These are phyloP conservation scores for Grammothele lineata DNA, from an alignment of 768 basidiomycete species.

Conservation along the genomic window DNA sequence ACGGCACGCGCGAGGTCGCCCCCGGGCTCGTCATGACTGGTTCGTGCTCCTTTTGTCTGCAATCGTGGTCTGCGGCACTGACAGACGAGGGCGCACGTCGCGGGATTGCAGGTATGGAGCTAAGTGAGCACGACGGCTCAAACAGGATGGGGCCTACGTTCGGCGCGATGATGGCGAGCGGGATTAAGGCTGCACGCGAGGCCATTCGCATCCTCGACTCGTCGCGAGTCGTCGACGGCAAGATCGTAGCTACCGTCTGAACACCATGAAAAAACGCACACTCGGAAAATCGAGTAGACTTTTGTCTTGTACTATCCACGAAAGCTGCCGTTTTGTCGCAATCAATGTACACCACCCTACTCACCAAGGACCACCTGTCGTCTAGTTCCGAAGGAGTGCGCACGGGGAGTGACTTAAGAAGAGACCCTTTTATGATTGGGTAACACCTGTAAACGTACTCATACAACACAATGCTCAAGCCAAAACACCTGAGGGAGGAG, in stretches of 20 bases:
- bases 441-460: too few species aligned
- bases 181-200: conserved; percentile 44
- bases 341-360: too few species aligned
- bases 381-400: too few species aligned
- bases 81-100: not conserved
- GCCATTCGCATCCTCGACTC: conserved; percentile 32
- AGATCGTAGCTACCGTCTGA: too few species aligned
- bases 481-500: not conserved
- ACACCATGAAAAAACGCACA: too few species aligned
- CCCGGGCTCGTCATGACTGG: conserved; percentile 75
- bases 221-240: conserved; percentile 33
- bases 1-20: conserved; percentile 69
- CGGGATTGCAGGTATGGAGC: conserved; percentile 66
- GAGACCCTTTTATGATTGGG: too few species aligned
- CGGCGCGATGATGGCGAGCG: conserved; percentile 76
- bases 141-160: conserved; percentile 71
- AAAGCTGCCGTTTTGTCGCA: too few species aligned
- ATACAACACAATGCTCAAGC: conserved; percentile 10
- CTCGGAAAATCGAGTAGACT: too few species aligned
- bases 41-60: conserved; percentile 27
- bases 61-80: not conserved
- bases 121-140: conserved; percentile 76
- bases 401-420: too few species aligned
- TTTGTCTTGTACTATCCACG: too few species aligned
- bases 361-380: too few species aligned